Evolutionary conservation across 306 rosid species (phyloP), one percentile per base, ranked within the genome.

Genomic region (Potentilla sterilis): DNA sequence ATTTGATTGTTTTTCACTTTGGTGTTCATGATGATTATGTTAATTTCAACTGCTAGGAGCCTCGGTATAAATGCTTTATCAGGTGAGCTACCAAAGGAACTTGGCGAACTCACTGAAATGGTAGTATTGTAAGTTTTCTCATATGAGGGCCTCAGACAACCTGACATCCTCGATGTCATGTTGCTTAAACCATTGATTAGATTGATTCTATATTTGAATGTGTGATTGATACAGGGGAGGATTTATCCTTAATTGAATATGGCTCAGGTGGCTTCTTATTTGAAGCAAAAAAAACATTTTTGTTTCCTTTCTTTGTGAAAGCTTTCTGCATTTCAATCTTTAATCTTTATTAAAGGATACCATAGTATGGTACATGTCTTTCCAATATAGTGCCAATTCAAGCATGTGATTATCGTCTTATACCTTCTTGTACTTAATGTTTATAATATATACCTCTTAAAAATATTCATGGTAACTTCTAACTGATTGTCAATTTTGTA

Each of bases 11-110:
- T 24, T n/a, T 28, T n/a, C 22, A 1, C 35, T 12, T 22, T 70
- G 69, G 70, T 51, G 77, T 13, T 72, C 57, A 65, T 64, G 63
- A 38, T 72, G 2, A 21, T 6, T 51, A 52, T 55, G 67, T 64
- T 65, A 19, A 41, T 75, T 71, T 10, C 14, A 12, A 70, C 51
- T 52, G 12, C 55, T 75, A 91, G 96, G 91, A 28, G n/a, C 62
- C 0, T 93, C 21, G 91, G 90, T 79, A 79, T 80, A 69, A 93
- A 93, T 82, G 75, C 87, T 47, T 78, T 91, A 18, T 91, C 97
- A 28, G 92, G 98, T 58, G 84, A 79, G 84, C 83, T 91, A 75
- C 98, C 98, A 1, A 89, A 84, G 82, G 96, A 88, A 77, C 76
- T 93, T 41, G 90, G 93, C 71, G 54, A 81, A 44, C 97, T 91